Evolutionary conservation across 1,139 yeast genomes (phyloP).

Genomic region (Pichia sp.): DNA sequence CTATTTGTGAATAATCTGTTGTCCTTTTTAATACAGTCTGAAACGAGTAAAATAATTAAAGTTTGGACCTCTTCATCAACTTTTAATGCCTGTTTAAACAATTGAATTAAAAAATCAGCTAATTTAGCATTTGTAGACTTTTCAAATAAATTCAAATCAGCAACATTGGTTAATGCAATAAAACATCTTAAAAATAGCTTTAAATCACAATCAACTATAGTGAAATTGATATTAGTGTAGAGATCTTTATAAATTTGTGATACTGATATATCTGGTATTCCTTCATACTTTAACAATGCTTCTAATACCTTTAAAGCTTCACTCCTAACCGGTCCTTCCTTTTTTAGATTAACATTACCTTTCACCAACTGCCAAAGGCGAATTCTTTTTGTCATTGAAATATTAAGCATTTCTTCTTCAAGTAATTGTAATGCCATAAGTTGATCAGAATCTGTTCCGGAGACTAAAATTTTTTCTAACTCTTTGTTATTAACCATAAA

Average conservation of each 20-base stretch:
- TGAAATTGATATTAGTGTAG: slow-evolving; percentile 43
- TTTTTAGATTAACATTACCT: slow-evolving; percentile 43
- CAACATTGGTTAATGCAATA: slow-evolving; percentile 47
- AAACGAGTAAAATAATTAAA: slow-evolving; percentile 7
- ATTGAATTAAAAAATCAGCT: slow-evolving; percentile 33
- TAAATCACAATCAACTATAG: slow-evolving; percentile 44
- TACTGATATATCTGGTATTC: slow-evolving; percentile 36
- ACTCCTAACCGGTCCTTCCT: slow-evolving; percentile 41
- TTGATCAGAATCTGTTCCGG: slow-evolving; percentile 35
- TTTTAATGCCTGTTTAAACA: slow-evolving; percentile 6
- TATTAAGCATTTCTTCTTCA: slow-evolving; percentile 44
- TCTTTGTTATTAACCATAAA: slow-evolving; percentile 42
- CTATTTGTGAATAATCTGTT: slow-evolving; percentile 1
- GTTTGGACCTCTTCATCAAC: slow-evolving; percentile 8
- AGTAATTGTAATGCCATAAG: slow-evolving; percentile 49
- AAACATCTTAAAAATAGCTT: slow-evolving; percentile 51
- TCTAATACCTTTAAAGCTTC: slow-evolving; percentile 49
- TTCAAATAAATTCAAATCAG: slow-evolving; percentile 44
- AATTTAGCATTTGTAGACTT: slow-evolving; percentile 43
- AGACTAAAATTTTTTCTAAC: slow-evolving; percentile 35
- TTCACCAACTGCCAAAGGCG: slow-evolving; percentile 73
- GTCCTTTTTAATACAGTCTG: slow-evolving; percentile 6
- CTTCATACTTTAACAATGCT: slow-evolving; percentile 52
- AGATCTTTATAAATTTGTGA: slow-evolving; percentile 52
- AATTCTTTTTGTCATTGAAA: slow-evolving; percentile 54